Conservation (phyloP, 805 yeast genomes). For the Isabelozyma rhagii region DNA sequence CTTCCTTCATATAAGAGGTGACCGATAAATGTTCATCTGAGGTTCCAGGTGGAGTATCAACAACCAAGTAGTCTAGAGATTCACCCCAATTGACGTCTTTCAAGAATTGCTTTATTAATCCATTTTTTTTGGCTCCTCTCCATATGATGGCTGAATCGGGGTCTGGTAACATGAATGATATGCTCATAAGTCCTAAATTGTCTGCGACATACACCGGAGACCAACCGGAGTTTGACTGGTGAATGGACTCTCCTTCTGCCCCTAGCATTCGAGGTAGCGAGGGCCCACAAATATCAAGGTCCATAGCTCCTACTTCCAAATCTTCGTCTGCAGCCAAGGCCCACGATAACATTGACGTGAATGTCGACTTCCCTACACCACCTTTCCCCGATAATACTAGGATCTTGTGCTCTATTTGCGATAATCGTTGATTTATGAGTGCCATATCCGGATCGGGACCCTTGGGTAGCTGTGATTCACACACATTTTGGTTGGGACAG, state of each 20-base stretch:
- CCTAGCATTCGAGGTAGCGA: constrained; percentile 94
- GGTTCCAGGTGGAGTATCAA: constrained; percentile 99
- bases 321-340: constrained; percentile 80
- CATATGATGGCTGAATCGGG: constrained; percentile 92
- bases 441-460: constrained; percentile 96
- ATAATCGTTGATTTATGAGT: constrained; percentile 62
- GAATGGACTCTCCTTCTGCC: constrained; percentile 79
- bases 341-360: constrained; percentile 95
- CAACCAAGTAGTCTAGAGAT: constrained; percentile 71
- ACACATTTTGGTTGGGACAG: constrained; percentile 89
- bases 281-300: constrained; percentile 96
- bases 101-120: constrained; percentile 86
- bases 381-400: constrained; percentile 81
- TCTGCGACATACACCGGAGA: constrained; percentile 95
- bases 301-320: constrained; percentile 93
- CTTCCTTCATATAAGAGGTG: constrained; percentile 80
- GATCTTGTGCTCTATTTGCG: constrained; percentile 71
- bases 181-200: constrained; percentile 92
- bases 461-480: constrained; percentile 77
- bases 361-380: constrained; percentile 97
- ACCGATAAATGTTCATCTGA: constrained; percentile 95
- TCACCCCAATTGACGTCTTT: constrained; percentile 96
- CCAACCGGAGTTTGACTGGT: constrained; percentile 91
- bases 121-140: constrained; percentile 96
- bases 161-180: constrained; percentile 91